These are phyloP conservation scores for Boletus insuetus DNA, from an alignment of 768 basidiomycete genomes.

Conservation along the genomic window DNA sequence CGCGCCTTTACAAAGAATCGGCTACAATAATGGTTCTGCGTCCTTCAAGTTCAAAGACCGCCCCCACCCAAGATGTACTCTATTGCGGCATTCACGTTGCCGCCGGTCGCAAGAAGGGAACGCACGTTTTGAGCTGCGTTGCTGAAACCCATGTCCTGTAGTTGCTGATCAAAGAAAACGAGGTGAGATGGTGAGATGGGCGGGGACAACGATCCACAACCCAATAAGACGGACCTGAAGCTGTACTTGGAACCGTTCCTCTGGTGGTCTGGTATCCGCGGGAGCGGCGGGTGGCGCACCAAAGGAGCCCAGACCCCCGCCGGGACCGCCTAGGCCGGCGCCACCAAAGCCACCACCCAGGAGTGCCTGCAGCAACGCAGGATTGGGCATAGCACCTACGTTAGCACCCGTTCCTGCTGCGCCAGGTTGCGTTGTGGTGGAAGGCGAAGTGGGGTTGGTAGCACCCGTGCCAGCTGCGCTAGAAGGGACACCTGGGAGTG, in stretches of 20 bases:
- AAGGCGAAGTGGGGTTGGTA: constrained; percentile 23
- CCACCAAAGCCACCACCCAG: constrained; percentile 1
- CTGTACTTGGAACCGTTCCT: constrained; percentile 90
- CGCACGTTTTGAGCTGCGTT: constrained; percentile 89
- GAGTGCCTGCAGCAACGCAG: constrained; percentile 39
- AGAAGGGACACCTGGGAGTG: constrained; percentile 59
- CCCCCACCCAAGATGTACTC: constrained; percentile 89
- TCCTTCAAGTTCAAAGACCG: constrained; percentile 34
- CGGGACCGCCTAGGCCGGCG: constrained; percentile 32
- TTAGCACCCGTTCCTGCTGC: constrained; percentile 24
- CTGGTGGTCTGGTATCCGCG: constrained; percentile 71
- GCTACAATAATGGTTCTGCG: background rate
- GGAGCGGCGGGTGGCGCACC: constrained; percentile 38
- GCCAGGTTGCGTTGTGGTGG: constrained; percentile 17
- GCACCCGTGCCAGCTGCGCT: constrained; percentile 10
- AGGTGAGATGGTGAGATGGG: constrained; percentile 1
- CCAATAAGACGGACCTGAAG: constrained; percentile 51
- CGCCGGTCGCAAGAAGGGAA: constrained; percentile 87
- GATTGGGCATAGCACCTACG: constrained; percentile 32
- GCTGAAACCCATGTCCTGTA: constrained; percentile 93
- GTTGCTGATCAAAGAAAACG: constrained; percentile 57
- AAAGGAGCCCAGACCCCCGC: constrained; percentile 22
- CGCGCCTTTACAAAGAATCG: background rate
- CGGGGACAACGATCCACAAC: background rate
- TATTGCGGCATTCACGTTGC: constrained; percentile 88